Percentiles rank a stretch among this genome's conserved stretches.
Conservation (phyloP, 2,329 filamentous ascomycete species). For the Elsinoe arachidis region DNA sequence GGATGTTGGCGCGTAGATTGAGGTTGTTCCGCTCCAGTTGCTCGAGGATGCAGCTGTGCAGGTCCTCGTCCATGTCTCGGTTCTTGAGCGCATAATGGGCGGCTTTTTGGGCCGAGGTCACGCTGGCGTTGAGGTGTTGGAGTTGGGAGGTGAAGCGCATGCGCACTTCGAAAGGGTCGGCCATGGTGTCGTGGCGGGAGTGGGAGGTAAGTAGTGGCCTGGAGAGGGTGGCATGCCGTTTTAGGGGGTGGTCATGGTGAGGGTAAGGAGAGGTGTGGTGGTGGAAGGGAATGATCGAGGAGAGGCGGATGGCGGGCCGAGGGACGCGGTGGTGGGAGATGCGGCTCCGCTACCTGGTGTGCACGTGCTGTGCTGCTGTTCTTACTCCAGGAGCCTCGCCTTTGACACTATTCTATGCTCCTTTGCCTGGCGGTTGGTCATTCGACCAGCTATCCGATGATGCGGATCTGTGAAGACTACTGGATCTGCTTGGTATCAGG, state of each 20-base stretch:
- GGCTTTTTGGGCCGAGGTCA: constrained; percentile 81
- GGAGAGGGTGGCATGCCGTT: not conserved
- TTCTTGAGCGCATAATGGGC: constrained; percentile 93
- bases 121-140: constrained; percentile 82
- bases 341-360: not conserved
- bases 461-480: no score
- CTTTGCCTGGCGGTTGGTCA: no score
- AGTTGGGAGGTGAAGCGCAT: constrained; percentile 92
- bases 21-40: constrained; percentile 91
- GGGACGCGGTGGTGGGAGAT: not conserved
- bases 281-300: not conserved
- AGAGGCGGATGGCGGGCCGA: not conserved
- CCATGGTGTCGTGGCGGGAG: constrained; percentile 37
- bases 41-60: constrained; percentile 95
- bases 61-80: constrained; percentile 88
- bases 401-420: no score
- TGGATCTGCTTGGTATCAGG: not conserved
- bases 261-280: not conserved
- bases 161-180: constrained; percentile 93
- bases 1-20: constrained; percentile 96
- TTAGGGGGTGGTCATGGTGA: not conserved
- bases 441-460: no score
- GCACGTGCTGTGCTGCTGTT: no score
- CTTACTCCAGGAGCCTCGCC: no score
- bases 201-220: not conserved